Evolutionary conservation across 2,329 filamentous ascomycete genomes (phyloP).

Genomic region (Ramularia endophylla): DNA sequence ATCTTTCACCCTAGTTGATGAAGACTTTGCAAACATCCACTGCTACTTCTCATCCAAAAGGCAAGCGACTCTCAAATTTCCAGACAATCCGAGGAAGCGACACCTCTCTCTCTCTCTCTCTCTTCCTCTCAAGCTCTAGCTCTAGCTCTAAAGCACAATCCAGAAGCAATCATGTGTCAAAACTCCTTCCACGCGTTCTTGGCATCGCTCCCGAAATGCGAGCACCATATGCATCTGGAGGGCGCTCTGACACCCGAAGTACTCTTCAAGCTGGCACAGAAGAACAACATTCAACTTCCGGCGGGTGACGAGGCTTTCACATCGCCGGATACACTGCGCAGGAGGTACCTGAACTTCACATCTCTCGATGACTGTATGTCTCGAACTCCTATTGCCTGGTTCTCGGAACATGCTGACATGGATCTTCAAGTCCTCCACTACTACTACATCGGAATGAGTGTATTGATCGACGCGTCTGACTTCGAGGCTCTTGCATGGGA

Average conservation of each 20-base stretch:
- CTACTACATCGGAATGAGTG: conserved; percentile 71
- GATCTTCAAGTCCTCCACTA: conserved; percentile 41
- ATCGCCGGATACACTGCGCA: conserved; percentile 53
- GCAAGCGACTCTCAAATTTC: no score
- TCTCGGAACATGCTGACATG: background rate
- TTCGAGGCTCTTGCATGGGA: conserved; percentile 67
- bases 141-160: no score
- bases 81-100: no score
- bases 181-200: conserved; percentile 55
- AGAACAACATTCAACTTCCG: conserved; percentile 58
- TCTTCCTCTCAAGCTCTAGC: no score
- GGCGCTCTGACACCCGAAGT: conserved; percentile 65
- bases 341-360: conserved; percentile 61
- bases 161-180: conserved; percentile 44
- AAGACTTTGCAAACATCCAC: no score
- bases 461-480: conserved; percentile 59
- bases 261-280: conserved; percentile 62
- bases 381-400: no score
- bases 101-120: no score
- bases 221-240: conserved; percentile 77
- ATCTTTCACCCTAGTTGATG: no score
- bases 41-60: no score
- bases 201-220: conserved; percentile 62
- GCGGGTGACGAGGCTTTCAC: conserved; percentile 56
- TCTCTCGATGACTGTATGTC: conserved; percentile 68